These are phyloP conservation scores for Echeveria elegans DNA, from an alignment of 164 flowering plant species.

Conservation along the genomic window DNA sequence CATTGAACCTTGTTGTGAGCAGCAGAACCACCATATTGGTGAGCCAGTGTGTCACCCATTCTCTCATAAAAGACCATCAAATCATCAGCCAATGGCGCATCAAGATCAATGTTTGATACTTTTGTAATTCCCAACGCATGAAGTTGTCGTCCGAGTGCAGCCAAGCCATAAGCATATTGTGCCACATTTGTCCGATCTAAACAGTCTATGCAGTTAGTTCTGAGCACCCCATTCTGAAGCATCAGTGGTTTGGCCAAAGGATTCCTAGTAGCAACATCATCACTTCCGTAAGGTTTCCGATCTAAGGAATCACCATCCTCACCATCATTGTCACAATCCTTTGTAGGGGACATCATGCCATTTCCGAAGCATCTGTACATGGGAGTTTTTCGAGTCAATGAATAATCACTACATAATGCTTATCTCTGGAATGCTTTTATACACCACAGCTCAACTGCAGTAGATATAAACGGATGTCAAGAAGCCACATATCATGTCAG, in stretches of 20 bases:
- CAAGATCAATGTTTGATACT: conserved; percentile 26
- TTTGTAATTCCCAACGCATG: conserved; percentile 24
- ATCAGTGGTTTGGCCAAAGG: conserved; percentile 28
- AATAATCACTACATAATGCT: background rate
- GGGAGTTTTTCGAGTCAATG: background rate
- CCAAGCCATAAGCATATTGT: conserved; percentile 45
- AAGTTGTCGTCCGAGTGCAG: conserved; percentile 46
- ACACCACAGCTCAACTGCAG: background rate
- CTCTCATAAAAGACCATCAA: conserved; percentile 41
- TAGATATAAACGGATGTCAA: background rate
- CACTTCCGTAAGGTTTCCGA: conserved; percentile 22
- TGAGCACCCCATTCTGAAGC: conserved; percentile 48
- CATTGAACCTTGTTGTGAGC: conserved; percentile 44
- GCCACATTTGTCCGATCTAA: conserved; percentile 53
- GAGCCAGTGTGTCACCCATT: conserved; percentile 57
- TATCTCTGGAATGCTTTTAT: background rate
- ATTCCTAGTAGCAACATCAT: conserved; percentile 19
- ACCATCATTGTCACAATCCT: conserved; percentile 14
- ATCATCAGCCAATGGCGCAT: conserved; percentile 32
- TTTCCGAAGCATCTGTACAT: conserved; percentile 28
- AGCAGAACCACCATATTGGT: conserved; percentile 55
- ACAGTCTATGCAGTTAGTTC: conserved; percentile 53
- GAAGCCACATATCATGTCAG: background rate
- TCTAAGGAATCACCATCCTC: conserved; percentile 29
- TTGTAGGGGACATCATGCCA: conserved; percentile 14